Evolutionary conservation across 129 eudicot species (phyloP).

Genomic region (Solidago caesia): DNA sequence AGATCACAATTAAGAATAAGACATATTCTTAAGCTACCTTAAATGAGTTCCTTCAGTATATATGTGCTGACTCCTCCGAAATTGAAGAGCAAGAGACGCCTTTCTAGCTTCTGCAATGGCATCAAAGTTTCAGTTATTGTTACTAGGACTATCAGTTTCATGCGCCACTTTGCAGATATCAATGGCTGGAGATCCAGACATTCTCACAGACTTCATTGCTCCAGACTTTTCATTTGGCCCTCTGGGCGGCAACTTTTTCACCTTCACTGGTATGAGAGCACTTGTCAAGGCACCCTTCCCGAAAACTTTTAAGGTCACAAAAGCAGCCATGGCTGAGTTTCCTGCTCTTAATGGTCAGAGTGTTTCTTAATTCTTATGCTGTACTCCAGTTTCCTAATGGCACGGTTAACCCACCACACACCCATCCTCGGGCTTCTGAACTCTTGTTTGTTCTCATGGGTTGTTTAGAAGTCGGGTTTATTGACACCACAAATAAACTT

Average conservation of each 20-base stretch:
- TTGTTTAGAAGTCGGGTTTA: conserved; percentile 27
- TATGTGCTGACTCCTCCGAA: too few species aligned
- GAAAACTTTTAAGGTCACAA: conserved; percentile 18
- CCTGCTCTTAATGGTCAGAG: conserved; percentile 25
- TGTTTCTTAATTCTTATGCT: conserved; percentile 25
- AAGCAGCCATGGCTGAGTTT: conserved; percentile 32
- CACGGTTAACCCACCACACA: conserved; percentile 35
- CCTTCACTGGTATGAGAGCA: conserved; percentile 23
- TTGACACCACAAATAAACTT: conserved; percentile 25
- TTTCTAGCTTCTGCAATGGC: conserved; percentile 15
- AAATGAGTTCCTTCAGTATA: too few species aligned
- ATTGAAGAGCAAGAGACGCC: too few species aligned
- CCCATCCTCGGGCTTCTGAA: conserved; percentile 32
- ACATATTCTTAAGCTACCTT: too few species aligned
- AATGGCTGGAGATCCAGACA: conserved; percentile 26
- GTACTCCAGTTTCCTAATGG: conserved; percentile 33
- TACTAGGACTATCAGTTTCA: conserved; percentile 2
- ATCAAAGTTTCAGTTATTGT: neutral
- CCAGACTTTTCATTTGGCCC: neutral
- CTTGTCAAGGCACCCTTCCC: conserved; percentile 20
- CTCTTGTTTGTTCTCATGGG: conserved; percentile 33
- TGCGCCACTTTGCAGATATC: conserved; percentile 15
- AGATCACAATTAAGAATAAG: too few species aligned
- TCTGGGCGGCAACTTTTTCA: conserved; percentile 24
- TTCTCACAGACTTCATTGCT: conserved; percentile 26